Evolutionary conservation across 257 asterid genomes (phyloP), one percentile per base, ranked within the genome.

Genomic region (Paraleonurus japonicus): DNA sequence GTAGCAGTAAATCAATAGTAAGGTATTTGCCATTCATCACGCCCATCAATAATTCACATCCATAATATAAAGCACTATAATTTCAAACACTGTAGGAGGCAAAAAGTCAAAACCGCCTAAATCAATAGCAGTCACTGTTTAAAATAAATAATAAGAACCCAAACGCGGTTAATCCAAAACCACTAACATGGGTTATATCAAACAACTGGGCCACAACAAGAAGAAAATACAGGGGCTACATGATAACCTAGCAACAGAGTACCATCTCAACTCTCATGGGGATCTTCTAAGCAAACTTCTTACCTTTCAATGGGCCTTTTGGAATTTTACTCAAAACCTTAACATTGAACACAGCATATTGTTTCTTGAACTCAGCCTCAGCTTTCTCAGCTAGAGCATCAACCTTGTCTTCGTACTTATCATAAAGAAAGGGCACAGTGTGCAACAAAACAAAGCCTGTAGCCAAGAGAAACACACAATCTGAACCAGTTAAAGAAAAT

Each of bases 341-440:
- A 15, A 59, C 90, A 66, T 92, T 61, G 64, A 92, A 88, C 57
- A 87, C 88, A 1, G 82, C 89, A 78, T 83, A 92, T 67, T 90
- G 98, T 80, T 90, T 92, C 81, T 88, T 92, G 65, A 92, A 37
- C 88, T 92, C 96, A 7, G 73, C 80, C 82, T 83, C 95, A 15
- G 92, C 96, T 81, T 90, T 92, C 92, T 90, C 98, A 43, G 91
- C 96, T 69, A 90, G 83, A 57, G 90, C 86, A 78, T 92, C 98
- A 32, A 92, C 83, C 85, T 84, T 77, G 80, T 90, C 96, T 78
- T 92, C 96, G 4, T 82, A 90, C 68, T 85, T 90, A 66, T 92
- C 98, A 16, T 92, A 92, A 13, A 90, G 80, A 70, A 88, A 84
- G 6, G 98, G 98, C 69, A 88, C 90, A 0, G 95, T 86, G 76